Evolutionary conservation across 2,329 filamentous ascomycete species (phyloP).

Genomic region (Colletotrichum chlorophyti): DNA sequence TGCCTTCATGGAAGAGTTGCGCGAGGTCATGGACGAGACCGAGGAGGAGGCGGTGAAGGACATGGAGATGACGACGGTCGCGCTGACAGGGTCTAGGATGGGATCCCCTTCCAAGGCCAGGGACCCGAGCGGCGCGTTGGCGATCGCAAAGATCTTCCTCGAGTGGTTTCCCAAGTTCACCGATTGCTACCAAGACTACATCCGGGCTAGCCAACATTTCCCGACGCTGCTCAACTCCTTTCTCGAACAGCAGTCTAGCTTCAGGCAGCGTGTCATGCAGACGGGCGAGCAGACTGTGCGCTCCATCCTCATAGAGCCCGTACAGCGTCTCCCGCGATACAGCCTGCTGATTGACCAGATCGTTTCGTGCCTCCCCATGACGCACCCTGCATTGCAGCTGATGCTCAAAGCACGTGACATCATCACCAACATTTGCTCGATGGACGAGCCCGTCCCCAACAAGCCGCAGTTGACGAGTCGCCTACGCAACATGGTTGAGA

Average conservation of each 20-base stretch:
- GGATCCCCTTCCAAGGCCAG: conserved; percentile 56
- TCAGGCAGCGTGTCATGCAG: conserved; percentile 79
- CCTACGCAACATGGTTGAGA: conserved; percentile 77
- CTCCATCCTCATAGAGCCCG: conserved; percentile 93
- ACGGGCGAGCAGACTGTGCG: conserved; percentile 90
- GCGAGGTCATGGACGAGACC: conserved; percentile 79
- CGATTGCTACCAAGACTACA: conserved; percentile 91
- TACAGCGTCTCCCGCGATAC: conserved; percentile 92
- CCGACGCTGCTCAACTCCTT: conserved; percentile 81
- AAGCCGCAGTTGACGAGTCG: conserved; percentile 77
- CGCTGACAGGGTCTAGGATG: conserved; percentile 48
- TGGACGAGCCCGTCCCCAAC: conserved; percentile 75
- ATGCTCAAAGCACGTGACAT: conserved; percentile 92
- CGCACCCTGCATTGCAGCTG: conserved; percentile 81
- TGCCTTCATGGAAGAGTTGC: conserved; percentile 79
- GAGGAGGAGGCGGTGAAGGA: conserved; percentile 82
- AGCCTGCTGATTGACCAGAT: conserved; percentile 97
- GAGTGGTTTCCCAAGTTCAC: conserved; percentile 95
- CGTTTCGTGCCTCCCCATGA: conserved; percentile 81
- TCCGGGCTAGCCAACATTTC: conserved; percentile 87
- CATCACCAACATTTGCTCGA: conserved; percentile 94
- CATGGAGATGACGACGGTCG: conserved; percentile 65
- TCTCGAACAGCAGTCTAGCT: conserved; percentile 81
- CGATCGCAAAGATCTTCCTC: conserved; percentile 80
- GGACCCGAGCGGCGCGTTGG: conserved; percentile 79